These are phyloP conservation scores for Chlorella sorokiniana DNA, from an alignment of 139 green algal species.

Conservation along the genomic window DNA sequence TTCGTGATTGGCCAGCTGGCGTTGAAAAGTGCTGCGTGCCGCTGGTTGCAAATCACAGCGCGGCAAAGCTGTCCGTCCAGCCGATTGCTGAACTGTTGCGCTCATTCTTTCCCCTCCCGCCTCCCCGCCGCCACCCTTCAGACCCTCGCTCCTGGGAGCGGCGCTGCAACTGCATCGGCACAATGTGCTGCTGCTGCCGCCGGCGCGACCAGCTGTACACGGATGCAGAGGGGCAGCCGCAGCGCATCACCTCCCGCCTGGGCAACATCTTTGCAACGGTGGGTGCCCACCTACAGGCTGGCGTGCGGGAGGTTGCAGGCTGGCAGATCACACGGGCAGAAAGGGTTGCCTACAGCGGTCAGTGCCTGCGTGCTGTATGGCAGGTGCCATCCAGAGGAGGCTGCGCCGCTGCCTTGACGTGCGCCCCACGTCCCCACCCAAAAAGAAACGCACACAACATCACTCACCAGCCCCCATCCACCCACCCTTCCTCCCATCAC, in stretches of 20 bases:
- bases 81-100: neutral
- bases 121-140: neutral
- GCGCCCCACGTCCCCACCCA: too few species aligned
- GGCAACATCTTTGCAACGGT: conserved; percentile 46
- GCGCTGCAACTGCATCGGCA: conserved; percentile 40
- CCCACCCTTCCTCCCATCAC: neutral
- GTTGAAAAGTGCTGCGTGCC: too few species aligned
- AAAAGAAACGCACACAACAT: too few species aligned
- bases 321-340: too few species aligned
- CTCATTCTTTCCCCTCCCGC: neutral
- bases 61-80: too few species aligned
- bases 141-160: conserved; percentile 43
- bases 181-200: conserved; percentile 46
- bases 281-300: neutral
- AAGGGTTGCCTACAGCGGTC: too few species aligned
- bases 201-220: conserved; percentile 2
- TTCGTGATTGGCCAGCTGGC: too few species aligned
- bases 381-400: too few species aligned
- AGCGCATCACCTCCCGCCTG: conserved; percentile 30
- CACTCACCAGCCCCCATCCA: neutral
- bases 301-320: neutral
- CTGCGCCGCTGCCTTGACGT: too few species aligned
- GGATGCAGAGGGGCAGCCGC: neutral
- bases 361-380: too few species aligned
- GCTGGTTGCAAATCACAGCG: too few species aligned